Conservation (phyloP, 2,329 filamentous ascomycete genomes). For the Xylariaceae sp. region DNA sequence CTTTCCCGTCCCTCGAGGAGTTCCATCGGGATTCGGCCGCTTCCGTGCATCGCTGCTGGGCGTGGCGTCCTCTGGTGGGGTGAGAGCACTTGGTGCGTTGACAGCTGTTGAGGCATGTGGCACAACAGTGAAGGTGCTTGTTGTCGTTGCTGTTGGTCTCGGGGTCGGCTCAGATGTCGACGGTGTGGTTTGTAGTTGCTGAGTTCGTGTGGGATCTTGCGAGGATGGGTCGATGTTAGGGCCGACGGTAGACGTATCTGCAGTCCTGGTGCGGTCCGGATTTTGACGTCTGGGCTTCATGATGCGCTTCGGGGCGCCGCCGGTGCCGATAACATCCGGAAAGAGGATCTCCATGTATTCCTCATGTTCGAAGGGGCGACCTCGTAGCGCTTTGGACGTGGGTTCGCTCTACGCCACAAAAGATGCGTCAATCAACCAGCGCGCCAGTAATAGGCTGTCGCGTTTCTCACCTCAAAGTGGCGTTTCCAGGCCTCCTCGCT, state of each 20-base stretch:
- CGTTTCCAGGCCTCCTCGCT: constrained; percentile 52
- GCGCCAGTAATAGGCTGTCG: not conserved
- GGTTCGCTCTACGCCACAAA: constrained; percentile 48
- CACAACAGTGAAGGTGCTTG: too few relatives aligned
- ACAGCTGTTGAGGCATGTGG: constrained; percentile 37
- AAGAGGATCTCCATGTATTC: constrained; percentile 57
- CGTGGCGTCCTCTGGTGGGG: constrained; percentile 49
- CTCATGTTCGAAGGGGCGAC: constrained; percentile 55
- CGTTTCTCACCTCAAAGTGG: constrained; percentile 50
- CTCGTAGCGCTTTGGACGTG: constrained; percentile 50
- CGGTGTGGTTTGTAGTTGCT: constrained; percentile 20
- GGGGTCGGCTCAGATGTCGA: constrained; percentile 25
- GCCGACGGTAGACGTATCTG: constrained; percentile 39
- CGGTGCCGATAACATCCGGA: constrained; percentile 54
- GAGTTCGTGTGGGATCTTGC: constrained; percentile 20
- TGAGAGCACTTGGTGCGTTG: constrained; percentile 39
- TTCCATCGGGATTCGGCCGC: constrained; percentile 23
- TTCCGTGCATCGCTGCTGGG: constrained; percentile 38
- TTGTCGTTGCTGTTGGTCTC: constrained; percentile 31
- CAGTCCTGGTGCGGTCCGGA: constrained; percentile 42
- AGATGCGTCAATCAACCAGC: too few relatives aligned
- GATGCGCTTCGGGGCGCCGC: constrained; percentile 53
- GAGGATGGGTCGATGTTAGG: constrained; percentile 21
- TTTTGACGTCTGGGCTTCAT: constrained; percentile 50
- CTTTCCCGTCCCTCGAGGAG: constrained; percentile 21